Evolutionary conservation across 2,329 filamentous ascomycete genomes (phyloP).

Genomic region (Fusarium setosum): DNA sequence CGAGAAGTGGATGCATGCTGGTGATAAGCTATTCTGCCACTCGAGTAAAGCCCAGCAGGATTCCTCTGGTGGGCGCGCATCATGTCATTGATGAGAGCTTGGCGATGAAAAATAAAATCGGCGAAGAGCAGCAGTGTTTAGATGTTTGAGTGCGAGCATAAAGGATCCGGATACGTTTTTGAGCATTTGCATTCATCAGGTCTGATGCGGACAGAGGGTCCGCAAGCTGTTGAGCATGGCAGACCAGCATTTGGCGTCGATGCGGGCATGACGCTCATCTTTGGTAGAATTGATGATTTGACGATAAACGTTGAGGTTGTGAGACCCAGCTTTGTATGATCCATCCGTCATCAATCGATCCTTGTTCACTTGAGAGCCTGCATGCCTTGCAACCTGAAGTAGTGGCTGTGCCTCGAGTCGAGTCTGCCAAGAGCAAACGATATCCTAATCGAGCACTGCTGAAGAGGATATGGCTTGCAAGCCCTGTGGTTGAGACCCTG

Average conservation of each 20-base stretch:
- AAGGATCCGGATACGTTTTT: not conserved
- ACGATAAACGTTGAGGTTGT: not conserved
- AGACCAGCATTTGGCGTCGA: not conserved
- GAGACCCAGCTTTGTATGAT: not conserved
- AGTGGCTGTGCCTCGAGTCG: not conserved
- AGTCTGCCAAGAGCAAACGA: not conserved
- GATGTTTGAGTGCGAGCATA: conserved; percentile 5
- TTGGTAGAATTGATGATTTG: conserved; percentile 6
- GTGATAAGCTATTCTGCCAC: conserved; percentile 36
- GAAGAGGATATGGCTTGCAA: not conserved
- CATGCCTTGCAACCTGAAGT: not conserved
- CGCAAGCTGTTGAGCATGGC: not conserved
- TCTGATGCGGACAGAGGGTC: not conserved
- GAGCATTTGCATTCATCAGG: conserved; percentile 2
- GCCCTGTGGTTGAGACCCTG: too few relatives aligned
- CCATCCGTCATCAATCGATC: not conserved
- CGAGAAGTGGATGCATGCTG: conserved; percentile 38
- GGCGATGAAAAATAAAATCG: not conserved
- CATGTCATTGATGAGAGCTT: not conserved
- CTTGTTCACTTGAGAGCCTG: not conserved
- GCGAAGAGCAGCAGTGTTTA: not conserved
- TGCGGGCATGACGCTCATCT: not conserved
- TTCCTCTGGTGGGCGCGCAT: not conserved
- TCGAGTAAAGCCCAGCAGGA: conserved; percentile 25
- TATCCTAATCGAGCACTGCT: conserved; percentile 1